Evolutionary conservation across 2,329 filamentous ascomycete species (phyloP), one percentile per base, ranked within the genome.

Genomic region (Hypomyces perniciosus): DNA sequence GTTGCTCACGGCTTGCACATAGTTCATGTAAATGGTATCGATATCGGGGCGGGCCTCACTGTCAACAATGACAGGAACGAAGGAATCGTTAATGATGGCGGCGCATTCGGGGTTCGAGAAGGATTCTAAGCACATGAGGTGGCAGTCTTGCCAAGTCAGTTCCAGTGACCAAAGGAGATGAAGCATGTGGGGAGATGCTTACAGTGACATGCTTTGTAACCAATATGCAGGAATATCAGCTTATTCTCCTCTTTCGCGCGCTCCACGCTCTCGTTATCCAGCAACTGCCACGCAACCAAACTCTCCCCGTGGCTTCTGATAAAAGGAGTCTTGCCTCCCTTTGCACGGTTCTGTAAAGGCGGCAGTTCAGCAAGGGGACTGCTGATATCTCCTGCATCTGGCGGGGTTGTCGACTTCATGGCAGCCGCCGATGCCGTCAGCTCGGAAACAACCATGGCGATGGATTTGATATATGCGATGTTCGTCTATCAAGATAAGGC

Each of bases 1-100:
- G 20, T 88, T 90, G 52, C 87, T 95, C 8, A 93, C 92, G 1
- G 92, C 92, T 66, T 96, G 90, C 38, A 96, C 86, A 68, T 96
- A 99, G 72, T 96, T 96, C 90, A 96, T 96, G 68, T 97, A 97
- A 57, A 97, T 91, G 55, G 88, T 84, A 64, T 99, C 93, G 57
- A 97, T 83, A 64, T 97, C 91, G 7, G 92, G 92, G 28, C 92
- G 84, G 69, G 96, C 90, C 69, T 99, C 93, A 54, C 91, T 83
- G 68, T 99, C 93, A 62, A 97, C 81, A 61, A 96, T 87, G 66
- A 97, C 84, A 4, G 93, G 92, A 41, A 99, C 83, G 67, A 97
- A 99, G 51, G 83, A 81, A 54, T 85, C 77, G 72, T 97, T 99
- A 34, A 99, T 77, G 51, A 96, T 77, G 27, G 81, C 72, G 12